Evolutionary conservation across 2,329 filamentous ascomycete species (phyloP).

Genomic region (Neonectria neomacrospora): DNA sequence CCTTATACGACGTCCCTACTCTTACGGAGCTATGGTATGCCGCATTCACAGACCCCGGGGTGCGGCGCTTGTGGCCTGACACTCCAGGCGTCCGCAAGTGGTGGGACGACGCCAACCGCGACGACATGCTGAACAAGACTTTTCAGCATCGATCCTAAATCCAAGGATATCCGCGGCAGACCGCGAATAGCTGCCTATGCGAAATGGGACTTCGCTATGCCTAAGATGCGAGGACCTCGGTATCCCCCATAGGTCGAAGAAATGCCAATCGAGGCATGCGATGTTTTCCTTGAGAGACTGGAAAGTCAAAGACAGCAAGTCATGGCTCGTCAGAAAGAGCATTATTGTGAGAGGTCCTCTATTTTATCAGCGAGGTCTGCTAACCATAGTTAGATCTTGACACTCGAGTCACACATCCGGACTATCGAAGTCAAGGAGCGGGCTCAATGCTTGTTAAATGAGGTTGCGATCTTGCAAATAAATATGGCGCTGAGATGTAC

Average conservation of each 20-base stretch:
- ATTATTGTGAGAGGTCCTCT: conserved; percentile 30
- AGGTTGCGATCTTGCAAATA: conserved; percentile 40
- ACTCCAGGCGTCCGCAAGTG: conserved; percentile 32
- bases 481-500: conserved; percentile 35
- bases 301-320: conserved; percentile 31
- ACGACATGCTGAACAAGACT: conserved; percentile 31
- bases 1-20: conserved; percentile 19
- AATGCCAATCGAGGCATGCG: conserved; percentile 27
- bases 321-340: conserved; percentile 27
- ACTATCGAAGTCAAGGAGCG: conserved; percentile 41
- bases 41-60: conserved; percentile 28
- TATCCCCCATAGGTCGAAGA: conserved; percentile 34
- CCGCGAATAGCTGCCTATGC: conserved; percentile 33
- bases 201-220: conserved; percentile 34
- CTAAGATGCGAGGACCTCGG: conserved; percentile 27
- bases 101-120: conserved; percentile 33
- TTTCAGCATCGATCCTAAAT: conserved; percentile 32
- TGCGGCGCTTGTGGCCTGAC: conserved; percentile 33
- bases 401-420: conserved; percentile 41
- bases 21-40: conserved; percentile 35
- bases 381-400: conserved; percentile 37
- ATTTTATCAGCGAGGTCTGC: no score
- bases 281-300: conserved; percentile 29
- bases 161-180: conserved; percentile 17
- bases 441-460: conserved; percentile 41